These are phyloP conservation scores for Chimonanthus praecox DNA, from an alignment of 164 flowering plant species.

Conservation along the genomic window DNA sequence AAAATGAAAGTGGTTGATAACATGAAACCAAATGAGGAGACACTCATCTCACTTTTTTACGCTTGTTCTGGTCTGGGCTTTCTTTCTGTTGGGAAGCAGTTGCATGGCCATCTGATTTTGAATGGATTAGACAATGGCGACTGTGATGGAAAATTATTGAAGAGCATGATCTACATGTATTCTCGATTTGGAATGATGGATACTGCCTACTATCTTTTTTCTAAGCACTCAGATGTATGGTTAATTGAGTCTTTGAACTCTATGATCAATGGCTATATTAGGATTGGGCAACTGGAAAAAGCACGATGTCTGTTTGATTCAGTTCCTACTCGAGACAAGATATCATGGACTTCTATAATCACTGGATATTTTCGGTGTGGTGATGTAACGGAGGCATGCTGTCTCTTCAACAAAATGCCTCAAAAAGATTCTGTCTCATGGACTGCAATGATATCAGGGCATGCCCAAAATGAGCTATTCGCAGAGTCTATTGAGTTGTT, in stretches of 20 bases:
- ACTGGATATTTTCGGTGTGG: conserved; percentile 41
- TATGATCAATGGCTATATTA: conserved; percentile 45
- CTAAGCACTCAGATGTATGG: conserved; percentile 12
- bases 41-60: conserved; percentile 46
- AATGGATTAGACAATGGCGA: conserved; percentile 27
- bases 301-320: conserved; percentile 36
- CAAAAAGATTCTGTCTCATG: conserved; percentile 48
- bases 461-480: conserved; percentile 46
- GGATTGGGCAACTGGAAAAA: conserved; percentile 30
- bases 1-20: conserved; percentile 22
- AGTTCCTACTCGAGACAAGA: conserved; percentile 27
- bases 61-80: conserved; percentile 47
- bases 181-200: conserved; percentile 38
- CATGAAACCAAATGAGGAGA: conserved; percentile 40
- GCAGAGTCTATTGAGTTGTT: conserved; percentile 32
- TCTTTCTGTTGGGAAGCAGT: conserved; percentile 40
- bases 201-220: conserved; percentile 30
- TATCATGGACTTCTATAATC: conserved; percentile 58
- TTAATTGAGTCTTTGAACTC: conserved; percentile 30
- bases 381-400: conserved; percentile 35
- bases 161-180: conserved; percentile 53
- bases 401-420: conserved; percentile 45
- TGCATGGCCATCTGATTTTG: conserved; percentile 45
- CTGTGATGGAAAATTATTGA: conserved; percentile 36
- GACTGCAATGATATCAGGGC: conserved; percentile 59